Evolutionary conservation across 169 alveolate genomes (phyloP).

Genomic region (Eimeria praecox): DNA sequence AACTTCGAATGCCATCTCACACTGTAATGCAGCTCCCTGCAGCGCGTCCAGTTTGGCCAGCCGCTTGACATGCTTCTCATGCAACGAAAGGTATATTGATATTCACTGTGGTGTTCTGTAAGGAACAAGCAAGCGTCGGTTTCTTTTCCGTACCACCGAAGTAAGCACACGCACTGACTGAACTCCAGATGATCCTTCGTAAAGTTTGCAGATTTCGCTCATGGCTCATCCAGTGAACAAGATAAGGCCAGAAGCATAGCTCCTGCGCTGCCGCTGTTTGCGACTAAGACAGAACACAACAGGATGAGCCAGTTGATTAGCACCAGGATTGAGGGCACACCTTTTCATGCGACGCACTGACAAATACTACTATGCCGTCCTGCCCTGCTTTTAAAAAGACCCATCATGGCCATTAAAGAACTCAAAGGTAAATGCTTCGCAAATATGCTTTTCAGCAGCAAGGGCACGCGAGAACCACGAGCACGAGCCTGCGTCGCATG

Average conservation of each 20-base stretch:
- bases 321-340: background rate
- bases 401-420: background rate
- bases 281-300: background rate
- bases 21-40: background rate
- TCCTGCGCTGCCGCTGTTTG: background rate
- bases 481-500: background rate
- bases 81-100: background rate
- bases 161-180: background rate
- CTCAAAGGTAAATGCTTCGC: background rate
- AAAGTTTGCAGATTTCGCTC: background rate
- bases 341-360: background rate
- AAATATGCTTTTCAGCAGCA: background rate
- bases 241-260: background rate
- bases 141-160: background rate
- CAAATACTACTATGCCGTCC: background rate
- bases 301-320: background rate
- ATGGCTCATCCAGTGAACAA: background rate
- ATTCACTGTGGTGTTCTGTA: background rate
- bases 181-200: background rate
- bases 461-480: background rate
- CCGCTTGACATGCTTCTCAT: background rate
- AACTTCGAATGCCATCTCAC: background rate
- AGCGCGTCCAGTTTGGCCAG: background rate
- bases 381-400: background rate
- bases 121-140: background rate